Evolutionary conservation across 768 basidiomycete genomes (phyloP).

Genomic region (Tylopilus cervinicoccineus): DNA sequence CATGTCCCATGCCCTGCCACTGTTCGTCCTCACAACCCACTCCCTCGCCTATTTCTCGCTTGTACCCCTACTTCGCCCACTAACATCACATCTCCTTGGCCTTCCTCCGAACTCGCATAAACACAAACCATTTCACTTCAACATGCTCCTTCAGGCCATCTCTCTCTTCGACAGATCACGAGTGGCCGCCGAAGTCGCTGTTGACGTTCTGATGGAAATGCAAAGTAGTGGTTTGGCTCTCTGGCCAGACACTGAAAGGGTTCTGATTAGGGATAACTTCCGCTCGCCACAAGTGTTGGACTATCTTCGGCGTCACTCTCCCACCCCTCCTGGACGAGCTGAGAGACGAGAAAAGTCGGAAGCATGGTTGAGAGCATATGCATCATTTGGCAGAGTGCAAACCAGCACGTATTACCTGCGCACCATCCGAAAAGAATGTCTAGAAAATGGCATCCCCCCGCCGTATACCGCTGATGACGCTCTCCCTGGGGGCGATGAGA

Average conservation of each 20-base stretch:
- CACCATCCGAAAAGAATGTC: constrained; percentile 33
- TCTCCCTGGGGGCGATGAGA: background rate
- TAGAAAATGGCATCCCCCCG: constrained; percentile 12
- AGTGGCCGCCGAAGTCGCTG: constrained; percentile 36
- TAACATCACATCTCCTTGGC: constrained; percentile 41
- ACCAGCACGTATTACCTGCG: constrained; percentile 38
- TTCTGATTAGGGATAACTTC: constrained; percentile 47
- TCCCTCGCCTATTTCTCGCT: constrained; percentile 50
- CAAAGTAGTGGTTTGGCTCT: constrained; percentile 41
- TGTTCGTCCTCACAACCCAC: constrained; percentile 31
- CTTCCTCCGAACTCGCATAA: constrained; percentile 19
- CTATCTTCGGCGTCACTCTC: constrained; percentile 32
- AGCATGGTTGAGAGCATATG: constrained; percentile 21
- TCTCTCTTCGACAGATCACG: constrained; percentile 40
- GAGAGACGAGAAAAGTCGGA: constrained; percentile 8
- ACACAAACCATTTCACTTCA: constrained; percentile 38
- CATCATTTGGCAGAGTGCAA: constrained; percentile 30
- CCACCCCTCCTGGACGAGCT: background rate
- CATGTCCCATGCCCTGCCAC: constrained; percentile 4
- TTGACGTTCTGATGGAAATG: constrained; percentile 46
- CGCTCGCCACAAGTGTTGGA: constrained; percentile 48
- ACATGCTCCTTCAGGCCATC: constrained; percentile 50
- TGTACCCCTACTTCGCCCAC: constrained; percentile 40
- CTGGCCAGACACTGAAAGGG: constrained; percentile 38
- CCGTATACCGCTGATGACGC: constrained; percentile 18